Percentiles rank a stretch among this genome's conserved stretches.
These are phyloP conservation scores for Aspergillus biplanus DNA, from an alignment of 495 filamentous ascomycete genomes.

Conservation along the genomic window DNA sequence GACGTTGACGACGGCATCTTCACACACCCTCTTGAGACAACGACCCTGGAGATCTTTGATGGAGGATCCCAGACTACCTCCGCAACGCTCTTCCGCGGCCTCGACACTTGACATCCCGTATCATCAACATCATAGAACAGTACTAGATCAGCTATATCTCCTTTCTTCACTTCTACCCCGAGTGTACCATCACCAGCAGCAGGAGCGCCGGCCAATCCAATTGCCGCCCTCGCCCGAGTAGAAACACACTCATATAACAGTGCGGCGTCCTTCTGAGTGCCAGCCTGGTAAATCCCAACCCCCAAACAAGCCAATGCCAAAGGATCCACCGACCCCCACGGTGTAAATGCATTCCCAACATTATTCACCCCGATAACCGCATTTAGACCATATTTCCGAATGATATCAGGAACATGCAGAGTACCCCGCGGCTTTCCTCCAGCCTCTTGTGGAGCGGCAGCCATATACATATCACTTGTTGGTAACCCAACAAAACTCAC, in stretches of 20 bases:
- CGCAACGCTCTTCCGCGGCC: constrained; percentile 35
- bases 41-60: constrained; percentile 26
- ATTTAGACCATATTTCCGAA: constrained; percentile 59
- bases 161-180: constrained; percentile 19
- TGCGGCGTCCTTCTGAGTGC: constrained; percentile 59
- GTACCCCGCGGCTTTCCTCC: constrained; percentile 56
- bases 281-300: constrained; percentile 71
- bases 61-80: constrained; percentile 48
- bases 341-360: constrained; percentile 78
- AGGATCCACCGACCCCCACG: constrained; percentile 73
- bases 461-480: constrained; percentile 77
- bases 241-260: constrained; percentile 67
- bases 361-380: constrained; percentile 74
- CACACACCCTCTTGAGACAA: constrained; percentile 30
- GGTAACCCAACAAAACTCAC: constrained; percentile 73
- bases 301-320: constrained; percentile 63
- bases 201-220: constrained; percentile 28
- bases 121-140: constrained; percentile 37
- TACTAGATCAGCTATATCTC: constrained; percentile 30
- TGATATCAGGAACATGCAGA: constrained; percentile 64
- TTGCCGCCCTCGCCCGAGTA: constrained; percentile 53
- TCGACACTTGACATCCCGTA: constrained; percentile 33
- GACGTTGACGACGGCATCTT: constrained; percentile 10
- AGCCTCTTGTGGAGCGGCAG: constrained; percentile 46
- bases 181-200: not conserved